phyloP scores from a whole-genome alignment of 2,329 filamentous ascomycete genomes.

The Penicillium aurantiogriseum region DNA sequence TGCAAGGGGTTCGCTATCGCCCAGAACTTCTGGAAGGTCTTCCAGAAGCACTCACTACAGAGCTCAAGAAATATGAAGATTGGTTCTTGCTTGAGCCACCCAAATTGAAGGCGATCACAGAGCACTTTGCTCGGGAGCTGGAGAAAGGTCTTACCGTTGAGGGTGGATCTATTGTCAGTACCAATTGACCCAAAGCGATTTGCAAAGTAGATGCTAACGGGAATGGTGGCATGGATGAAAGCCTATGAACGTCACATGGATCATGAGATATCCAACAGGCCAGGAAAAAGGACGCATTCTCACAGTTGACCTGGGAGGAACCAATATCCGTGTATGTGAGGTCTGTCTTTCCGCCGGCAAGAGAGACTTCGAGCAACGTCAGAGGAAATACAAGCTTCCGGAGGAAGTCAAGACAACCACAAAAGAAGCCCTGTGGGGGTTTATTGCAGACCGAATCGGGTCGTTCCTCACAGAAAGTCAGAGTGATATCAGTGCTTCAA shows the following conservation, averaged over 20 bases:
- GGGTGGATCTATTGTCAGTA: conserved; percentile 79
- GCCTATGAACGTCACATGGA: conserved; percentile 94
- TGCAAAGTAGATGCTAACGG: neutral
- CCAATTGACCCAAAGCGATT: neutral
- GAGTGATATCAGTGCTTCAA: conserved; percentile 38
- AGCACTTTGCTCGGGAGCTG: conserved; percentile 79
- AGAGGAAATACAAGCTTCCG: conserved; percentile 84
- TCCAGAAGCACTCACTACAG: conserved; percentile 68
- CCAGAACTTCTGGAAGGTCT: conserved; percentile 38
- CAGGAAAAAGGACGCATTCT: conserved; percentile 76
- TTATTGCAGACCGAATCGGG: conserved; percentile 78
- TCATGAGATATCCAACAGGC: conserved; percentile 73
- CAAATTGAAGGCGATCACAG: conserved; percentile 81
- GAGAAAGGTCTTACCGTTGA: conserved; percentile 73
- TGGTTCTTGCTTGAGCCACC: conserved; percentile 69
- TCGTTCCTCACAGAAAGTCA: conserved; percentile 78
- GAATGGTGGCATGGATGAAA: conserved; percentile 36
- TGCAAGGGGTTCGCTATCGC: conserved; percentile 18
- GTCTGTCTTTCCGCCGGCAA: conserved; percentile 75
- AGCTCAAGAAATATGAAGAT: conserved; percentile 75
- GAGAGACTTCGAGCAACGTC: conserved; percentile 79
- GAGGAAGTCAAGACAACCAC: conserved; percentile 76
- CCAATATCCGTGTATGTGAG: conserved; percentile 84
- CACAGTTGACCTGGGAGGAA: conserved; percentile 86
- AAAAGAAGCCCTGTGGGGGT: conserved; percentile 79